phyloP scores from a whole-genome alignment of 2,329 filamentous ascomycete species.

The Aspergillus awamori region DNA sequence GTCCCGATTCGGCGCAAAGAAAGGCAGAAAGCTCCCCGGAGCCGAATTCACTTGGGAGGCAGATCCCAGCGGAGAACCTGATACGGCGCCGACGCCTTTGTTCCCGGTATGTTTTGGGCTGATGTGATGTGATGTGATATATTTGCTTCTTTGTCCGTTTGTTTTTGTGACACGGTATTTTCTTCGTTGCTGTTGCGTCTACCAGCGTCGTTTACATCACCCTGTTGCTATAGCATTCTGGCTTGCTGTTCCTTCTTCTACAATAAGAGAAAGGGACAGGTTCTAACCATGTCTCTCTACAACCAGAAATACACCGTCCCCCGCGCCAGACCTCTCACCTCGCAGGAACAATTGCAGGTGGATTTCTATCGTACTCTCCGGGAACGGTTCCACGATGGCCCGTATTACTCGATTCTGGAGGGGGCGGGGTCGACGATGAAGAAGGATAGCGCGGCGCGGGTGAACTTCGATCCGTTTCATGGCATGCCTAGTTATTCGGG shows the following conservation, averaged over 20 bases:
- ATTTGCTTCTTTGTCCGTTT: neutral
- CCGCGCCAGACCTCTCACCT: slow-evolving; percentile 34
- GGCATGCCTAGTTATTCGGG: slow-evolving; percentile 64
- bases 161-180: neutral
- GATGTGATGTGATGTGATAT: neutral
- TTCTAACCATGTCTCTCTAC: neutral
- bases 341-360: slow-evolving; percentile 52
- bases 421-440: slow-evolving; percentile 43
- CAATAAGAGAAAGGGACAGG: too few relatives aligned
- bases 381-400: slow-evolving; percentile 60
- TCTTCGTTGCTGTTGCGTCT: too few relatives aligned
- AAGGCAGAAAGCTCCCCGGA: slow-evolving; percentile 43
- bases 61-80: slow-evolving; percentile 43
- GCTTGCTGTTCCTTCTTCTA: too few relatives aligned
- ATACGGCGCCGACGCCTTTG: slow-evolving; percentile 50
- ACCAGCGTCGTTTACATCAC: too few relatives aligned
- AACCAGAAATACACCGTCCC: slow-evolving; percentile 44
- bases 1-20: slow-evolving; percentile 45
- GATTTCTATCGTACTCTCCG: slow-evolving; percentile 56
- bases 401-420: slow-evolving; percentile 60
- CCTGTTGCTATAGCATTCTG: neutral
- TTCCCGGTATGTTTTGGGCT: slow-evolving; percentile 46
- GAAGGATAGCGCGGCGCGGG: slow-evolving; percentile 47
- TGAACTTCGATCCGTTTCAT: slow-evolving; percentile 62
- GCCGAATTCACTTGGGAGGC: slow-evolving; percentile 47